phyloP scores from a whole-genome alignment of 345 rosid species.

The Acer negundo region DNA sequence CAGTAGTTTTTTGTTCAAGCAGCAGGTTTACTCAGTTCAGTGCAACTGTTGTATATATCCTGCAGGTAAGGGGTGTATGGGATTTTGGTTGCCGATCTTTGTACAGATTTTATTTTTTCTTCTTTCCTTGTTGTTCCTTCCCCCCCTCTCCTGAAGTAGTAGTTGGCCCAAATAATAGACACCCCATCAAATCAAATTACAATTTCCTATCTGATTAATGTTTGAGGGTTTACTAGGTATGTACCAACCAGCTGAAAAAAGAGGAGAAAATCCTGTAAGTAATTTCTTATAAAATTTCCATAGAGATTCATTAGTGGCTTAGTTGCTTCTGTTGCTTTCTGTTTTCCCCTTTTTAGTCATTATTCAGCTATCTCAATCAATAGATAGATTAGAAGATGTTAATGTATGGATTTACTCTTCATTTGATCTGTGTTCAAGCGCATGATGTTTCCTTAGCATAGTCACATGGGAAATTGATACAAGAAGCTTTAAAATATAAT shows the following conservation, averaged over 20 bases:
- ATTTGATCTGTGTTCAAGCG: background rate
- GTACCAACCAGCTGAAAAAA: constrained; percentile 37
- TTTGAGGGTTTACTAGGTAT: constrained; percentile 38
- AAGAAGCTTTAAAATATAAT: background rate
- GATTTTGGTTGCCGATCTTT: constrained; percentile 46
- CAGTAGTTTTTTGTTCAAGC: constrained; percentile 18
- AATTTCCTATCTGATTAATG: constrained; percentile 24
- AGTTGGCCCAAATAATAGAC: constrained; percentile 44
- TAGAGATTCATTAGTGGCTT: constrained; percentile 28
- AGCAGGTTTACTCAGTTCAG: constrained; percentile 29
- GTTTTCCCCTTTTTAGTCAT: background rate
- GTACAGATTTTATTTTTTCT: constrained; percentile 41
- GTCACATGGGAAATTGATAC: background rate
- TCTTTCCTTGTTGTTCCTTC: background rate
- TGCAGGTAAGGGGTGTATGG: constrained; percentile 38
- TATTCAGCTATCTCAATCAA: background rate
- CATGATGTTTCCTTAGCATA: background rate
- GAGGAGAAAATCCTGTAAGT: constrained; percentile 48
- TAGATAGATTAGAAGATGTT: background rate
- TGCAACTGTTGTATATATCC: constrained; percentile 27
- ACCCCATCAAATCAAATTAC: constrained; percentile 27
- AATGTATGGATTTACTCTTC: background rate
- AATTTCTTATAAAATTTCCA: constrained; percentile 40
- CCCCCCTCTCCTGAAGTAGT: constrained; percentile 30
- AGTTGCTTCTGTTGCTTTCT: background rate